Base-by-base conservation (phyloP, 2,329 filamentous ascomycete genomes). In the Didymella exigua region DNA sequence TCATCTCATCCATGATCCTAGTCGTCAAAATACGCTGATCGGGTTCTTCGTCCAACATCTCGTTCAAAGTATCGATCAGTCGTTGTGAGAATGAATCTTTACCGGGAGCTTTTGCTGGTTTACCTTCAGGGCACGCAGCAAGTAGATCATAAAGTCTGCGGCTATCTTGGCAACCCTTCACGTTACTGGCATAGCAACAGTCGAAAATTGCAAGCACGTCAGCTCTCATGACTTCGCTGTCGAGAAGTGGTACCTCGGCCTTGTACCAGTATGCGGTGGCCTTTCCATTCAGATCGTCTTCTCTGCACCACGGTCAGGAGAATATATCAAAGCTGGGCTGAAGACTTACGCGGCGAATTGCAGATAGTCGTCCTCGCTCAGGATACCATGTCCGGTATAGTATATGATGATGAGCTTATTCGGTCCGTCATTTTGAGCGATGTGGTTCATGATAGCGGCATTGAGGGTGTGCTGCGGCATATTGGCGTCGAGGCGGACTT, bases 121-220 rank as follows among this genome's bases (percentile, higher is more conserved):
- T 8, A 5, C 18, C 50, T 10, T 13, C 19, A 1, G 30, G 11
- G 19, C 21, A 53, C 1, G 58, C 58, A 26, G 58, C 58, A 7
- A 60, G 37, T 4, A 56, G 11, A 4, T 61, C 42, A 16, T 59
- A 59, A 3, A 13, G 37, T 51, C 56, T 34, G 26, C 14, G 16
- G 40, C 45, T 38, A 5, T 54, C 43, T 5, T 14, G 26, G 4
- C 10, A 9, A 13, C 60, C 48, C 31, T 70, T 70, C 9, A 43
- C 45, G 16, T 57, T 62, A 52, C 68, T 65, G 2, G 70, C 69
- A 29, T 47, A 71, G 45, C 71, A 74, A 23, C 66, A 68, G 45
- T 75, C 72, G 2, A 75, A 54, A 7, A 74, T 69, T 3, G 59
- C 49, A 4, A 74, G 53, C 0, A 68, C 65, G 33, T 74, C 71